phyloP scores from a whole-genome alignment of 768 basidiomycete genomes.

The Kwoniella pini region DNA sequence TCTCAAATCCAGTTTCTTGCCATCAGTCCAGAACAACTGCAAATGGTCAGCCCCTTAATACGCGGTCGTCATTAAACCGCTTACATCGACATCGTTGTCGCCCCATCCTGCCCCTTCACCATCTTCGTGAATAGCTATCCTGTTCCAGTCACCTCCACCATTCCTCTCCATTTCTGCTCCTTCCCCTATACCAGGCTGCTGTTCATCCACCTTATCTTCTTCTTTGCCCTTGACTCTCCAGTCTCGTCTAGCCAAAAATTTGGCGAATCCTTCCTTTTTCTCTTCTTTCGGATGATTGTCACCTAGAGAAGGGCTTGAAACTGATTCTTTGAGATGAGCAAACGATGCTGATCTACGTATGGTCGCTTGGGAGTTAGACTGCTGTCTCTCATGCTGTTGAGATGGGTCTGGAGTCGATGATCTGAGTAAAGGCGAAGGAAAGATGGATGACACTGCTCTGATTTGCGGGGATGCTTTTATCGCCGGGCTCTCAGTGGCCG shows the following conservation, averaged over 20 bases:
- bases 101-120: conserved; percentile 32
- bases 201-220: conserved; percentile 15
- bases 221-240: conserved; percentile 16
- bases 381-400: background rate
- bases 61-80: background rate
- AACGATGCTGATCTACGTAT: conserved; percentile 15
- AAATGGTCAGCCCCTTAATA: too few relatives aligned
- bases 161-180: conserved; percentile 40
- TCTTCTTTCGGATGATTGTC: background rate
- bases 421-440: conserved; percentile 11
- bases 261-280: conserved; percentile 29
- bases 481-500: background rate
- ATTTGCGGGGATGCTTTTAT: conserved; percentile 14
- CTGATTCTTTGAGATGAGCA: conserved; percentile 8
- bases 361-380: background rate
- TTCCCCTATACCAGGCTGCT: conserved; percentile 28
- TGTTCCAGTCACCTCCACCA: conserved; percentile 34
- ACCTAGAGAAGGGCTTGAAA: background rate
- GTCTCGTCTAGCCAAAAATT: conserved; percentile 35
- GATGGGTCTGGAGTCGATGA: conserved; percentile 13
- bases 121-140: conserved; percentile 8
- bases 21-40: conserved; percentile 34
- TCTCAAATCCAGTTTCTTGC: conserved; percentile 19
- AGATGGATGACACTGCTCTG: conserved; percentile 6
- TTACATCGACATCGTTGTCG: conserved; percentile 33